Percentiles rank a stretch among this genome's conserved stretches.
These are phyloP conservation scores for Candida boidinii DNA, from an alignment of 805 yeast species.

Conservation along the genomic window DNA sequence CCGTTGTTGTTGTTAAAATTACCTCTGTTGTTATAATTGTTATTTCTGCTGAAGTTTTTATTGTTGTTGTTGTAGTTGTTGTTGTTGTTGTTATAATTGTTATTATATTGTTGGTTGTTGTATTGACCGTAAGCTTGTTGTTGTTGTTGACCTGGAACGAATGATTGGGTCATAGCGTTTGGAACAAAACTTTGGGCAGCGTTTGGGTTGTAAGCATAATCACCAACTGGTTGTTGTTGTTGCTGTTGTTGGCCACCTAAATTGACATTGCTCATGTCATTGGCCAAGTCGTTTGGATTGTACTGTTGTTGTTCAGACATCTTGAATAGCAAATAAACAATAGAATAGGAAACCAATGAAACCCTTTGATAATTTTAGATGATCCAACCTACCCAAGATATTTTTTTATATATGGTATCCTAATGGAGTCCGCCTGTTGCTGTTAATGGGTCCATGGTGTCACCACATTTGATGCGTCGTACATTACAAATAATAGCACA, in stretches of 20 bases:
- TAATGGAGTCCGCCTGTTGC: too few relatives aligned
- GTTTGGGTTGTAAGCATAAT: conserved; percentile 36
- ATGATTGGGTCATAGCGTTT: conserved; percentile 24
- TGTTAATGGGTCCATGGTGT: too few relatives aligned
- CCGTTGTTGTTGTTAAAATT: conserved; percentile 3
- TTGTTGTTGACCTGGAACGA: conserved; percentile 30
- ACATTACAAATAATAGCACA: too few relatives aligned
- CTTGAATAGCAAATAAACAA: too few relatives aligned
- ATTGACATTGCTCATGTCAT: conserved; percentile 34
- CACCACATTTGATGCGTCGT: too few relatives aligned
- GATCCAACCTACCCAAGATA: too few relatives aligned
- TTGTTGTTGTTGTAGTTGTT: conserved; percentile 7
- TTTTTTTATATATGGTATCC: too few relatives aligned
- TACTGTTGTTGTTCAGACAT: conserved; percentile 25
- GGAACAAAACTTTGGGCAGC: conserved; percentile 44
- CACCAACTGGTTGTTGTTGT: not conserved
- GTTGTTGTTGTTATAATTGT: conserved; percentile 9
- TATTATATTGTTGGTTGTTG: conserved; percentile 12
- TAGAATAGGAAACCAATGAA: too few relatives aligned
- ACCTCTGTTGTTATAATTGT: conserved; percentile 2
- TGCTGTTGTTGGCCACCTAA: conserved; percentile 23
- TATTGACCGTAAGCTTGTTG: conserved; percentile 20
- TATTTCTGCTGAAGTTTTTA: conserved; percentile 9
- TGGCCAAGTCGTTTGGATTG: conserved; percentile 34
- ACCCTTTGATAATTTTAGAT: too few relatives aligned